phyloP scores from a whole-genome alignment of 1,284 basidiomycete species.

The Ceratobasidium sp. region DNA sequence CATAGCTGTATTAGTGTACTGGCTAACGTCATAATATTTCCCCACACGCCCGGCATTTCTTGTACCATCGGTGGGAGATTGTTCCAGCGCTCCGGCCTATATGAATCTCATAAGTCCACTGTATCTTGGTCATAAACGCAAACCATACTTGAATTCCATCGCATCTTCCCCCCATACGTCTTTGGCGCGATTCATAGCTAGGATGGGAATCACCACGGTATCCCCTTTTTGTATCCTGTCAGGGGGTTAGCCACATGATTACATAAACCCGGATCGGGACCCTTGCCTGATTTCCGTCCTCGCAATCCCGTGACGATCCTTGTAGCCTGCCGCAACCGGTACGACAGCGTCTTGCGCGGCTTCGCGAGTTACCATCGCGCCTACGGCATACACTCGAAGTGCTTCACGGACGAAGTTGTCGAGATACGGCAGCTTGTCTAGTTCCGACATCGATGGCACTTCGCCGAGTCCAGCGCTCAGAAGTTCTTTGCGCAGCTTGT shows the following conservation, averaged over 20 bases:
- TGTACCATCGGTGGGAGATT: conserved; percentile 61
- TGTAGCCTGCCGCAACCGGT: conserved; percentile 58
- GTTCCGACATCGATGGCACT: conserved; percentile 58
- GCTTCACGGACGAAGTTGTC: conserved; percentile 59
- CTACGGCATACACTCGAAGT: conserved; percentile 53
- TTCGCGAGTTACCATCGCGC: conserved; percentile 50
- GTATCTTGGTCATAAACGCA: background rate
- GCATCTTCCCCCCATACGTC: no score
- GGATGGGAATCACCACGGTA: conserved; percentile 30
- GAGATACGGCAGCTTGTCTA: conserved; percentile 57
- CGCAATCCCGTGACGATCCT: conserved; percentile 60
- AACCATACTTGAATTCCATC: conserved; percentile 45
- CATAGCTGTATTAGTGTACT: background rate
- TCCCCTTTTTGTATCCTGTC: conserved; percentile 39
- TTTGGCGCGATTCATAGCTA: conserved; percentile 43
- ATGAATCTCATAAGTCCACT: background rate
- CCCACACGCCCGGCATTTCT: conserved; percentile 69
- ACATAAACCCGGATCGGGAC: no score
- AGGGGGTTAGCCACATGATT: no score
- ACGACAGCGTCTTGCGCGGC: conserved; percentile 55
- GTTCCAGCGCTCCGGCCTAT: conserved; percentile 72
- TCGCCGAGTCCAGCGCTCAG: conserved; percentile 59
- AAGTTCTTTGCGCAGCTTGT: conserved; percentile 77
- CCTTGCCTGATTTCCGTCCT: conserved; percentile 55
- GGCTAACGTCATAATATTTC: conserved; percentile 70